Conservation (phyloP, 2,329 filamentous ascomycete species). For the Calonectria montana region DNA sequence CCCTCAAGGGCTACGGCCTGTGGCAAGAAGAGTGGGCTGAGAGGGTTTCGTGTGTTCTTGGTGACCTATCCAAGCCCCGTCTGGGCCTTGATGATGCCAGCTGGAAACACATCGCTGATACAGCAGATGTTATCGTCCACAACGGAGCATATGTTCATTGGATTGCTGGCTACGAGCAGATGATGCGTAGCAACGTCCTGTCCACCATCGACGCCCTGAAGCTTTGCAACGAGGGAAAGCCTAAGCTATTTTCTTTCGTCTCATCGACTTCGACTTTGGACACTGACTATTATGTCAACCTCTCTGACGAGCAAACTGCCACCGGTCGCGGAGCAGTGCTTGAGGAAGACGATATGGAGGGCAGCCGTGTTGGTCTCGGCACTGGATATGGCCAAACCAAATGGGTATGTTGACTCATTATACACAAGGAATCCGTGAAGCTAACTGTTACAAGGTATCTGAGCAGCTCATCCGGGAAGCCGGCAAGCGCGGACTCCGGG, state of each 20-base stretch:
- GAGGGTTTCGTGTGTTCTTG: constrained; percentile 75
- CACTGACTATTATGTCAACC: constrained; percentile 80
- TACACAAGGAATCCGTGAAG: background rate
- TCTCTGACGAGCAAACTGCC: constrained; percentile 64
- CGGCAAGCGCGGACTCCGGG: constrained; percentile 79
- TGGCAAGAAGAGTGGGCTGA: constrained; percentile 78
- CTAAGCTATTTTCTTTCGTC: constrained; percentile 83
- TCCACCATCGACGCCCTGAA: constrained; percentile 80
- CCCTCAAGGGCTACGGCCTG: constrained; percentile 80
- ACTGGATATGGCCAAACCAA: constrained; percentile 94
- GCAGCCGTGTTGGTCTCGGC: constrained; percentile 79
- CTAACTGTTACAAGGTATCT: constrained; percentile 23
- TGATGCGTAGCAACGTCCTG: constrained; percentile 80
- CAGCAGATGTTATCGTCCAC: constrained; percentile 81
- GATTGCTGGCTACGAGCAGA: constrained; percentile 80
- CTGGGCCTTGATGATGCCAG: constrained; percentile 75
- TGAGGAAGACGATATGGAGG: constrained; percentile 82
- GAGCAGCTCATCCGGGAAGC: constrained; percentile 81
- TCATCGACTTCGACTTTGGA: constrained; percentile 84
- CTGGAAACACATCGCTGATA: constrained; percentile 74
- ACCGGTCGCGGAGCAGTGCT: constrained; percentile 74
- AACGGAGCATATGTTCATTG: constrained; percentile 88
- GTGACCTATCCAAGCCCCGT: constrained; percentile 78
- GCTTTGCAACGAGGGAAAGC: constrained; percentile 80
- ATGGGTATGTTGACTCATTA: constrained; percentile 69